Evolutionary conservation across 805 yeast species (phyloP), one percentile per base, ranked within the genome.

Genomic region (Dipodascopsis uninucleata): DNA sequence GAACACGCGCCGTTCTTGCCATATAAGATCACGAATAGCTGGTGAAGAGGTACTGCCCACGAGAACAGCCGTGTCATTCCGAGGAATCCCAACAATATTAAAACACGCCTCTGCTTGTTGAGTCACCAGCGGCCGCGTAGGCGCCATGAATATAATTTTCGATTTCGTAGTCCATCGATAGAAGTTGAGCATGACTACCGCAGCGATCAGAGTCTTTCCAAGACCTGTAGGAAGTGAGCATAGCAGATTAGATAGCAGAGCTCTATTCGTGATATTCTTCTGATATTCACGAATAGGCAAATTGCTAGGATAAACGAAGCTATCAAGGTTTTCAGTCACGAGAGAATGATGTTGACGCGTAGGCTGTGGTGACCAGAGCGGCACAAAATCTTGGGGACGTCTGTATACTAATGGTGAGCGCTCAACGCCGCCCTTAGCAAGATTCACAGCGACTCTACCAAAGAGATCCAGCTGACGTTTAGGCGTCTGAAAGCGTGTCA

Each of bases 181-280:
- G 66, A 75, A 93, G 61, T 93, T 93, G 44, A 88, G 71, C 88
- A 93, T 93, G 18, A 90, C 90, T 0, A 95, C 82, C 28, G 94
- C 81, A 1, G 98, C 97, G 59, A 93, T 88, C 53, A 93, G 87
- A 0, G 99, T 93, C 66, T 93, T 93, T 31, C 99, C 99, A 62
- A 89, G 71, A 55, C 99, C 99, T 0, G 99, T 93, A 0, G 99
- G 99, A 12, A 93, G 76, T 0, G 97, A 95, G 60, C 95, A 90
- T 20, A 93, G 68, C 2, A 82, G 62, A 59, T 93, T 93, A 50
- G 79, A 71, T 57, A 76, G 79, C 28, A 93, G 68, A 0, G 96
- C 81, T 45, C 78, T 75, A 36, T 71, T 69, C 2, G 88, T 86
- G 43, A 93, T 88, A 53, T 81, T 81, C 59, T 72, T 79, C 66